Conservation (phyloP, 2,329 filamentous ascomycete genomes). For the Pseudogymnoascus destructans region DNA sequence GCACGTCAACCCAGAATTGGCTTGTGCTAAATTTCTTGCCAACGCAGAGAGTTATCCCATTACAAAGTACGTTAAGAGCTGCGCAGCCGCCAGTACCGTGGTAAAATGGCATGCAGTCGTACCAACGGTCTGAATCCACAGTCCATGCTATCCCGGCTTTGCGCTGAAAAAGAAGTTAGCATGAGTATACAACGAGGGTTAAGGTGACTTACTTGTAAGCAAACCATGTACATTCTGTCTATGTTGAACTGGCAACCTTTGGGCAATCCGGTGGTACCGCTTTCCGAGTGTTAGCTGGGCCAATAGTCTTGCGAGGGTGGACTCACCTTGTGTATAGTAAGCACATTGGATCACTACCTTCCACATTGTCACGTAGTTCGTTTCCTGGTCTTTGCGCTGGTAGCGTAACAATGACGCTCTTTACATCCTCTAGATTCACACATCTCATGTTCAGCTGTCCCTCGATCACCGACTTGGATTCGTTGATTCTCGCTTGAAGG, state of each 20-base stretch:
- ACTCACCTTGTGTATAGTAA: conserved; percentile 55
- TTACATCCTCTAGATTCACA: conserved; percentile 36
- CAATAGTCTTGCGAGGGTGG: not conserved
- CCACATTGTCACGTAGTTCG: conserved; percentile 38
- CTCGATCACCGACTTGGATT: conserved; percentile 39
- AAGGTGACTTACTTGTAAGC: conserved; percentile 18
- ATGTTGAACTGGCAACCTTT: conserved; percentile 55
- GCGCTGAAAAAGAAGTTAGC: conserved; percentile 12
- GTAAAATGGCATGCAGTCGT: conserved; percentile 65
- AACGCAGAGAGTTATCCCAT: conserved; percentile 44
- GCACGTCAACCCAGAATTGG: conserved; percentile 59
- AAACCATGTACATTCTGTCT: conserved; percentile 27
- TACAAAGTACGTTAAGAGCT: conserved; percentile 21
- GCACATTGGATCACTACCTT: conserved; percentile 41
- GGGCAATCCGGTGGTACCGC: conserved; percentile 62
- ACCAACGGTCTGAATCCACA: conserved; percentile 45
- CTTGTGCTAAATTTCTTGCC: conserved; percentile 55
- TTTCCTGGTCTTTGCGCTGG: conserved; percentile 41
- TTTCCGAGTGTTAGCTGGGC: conserved; percentile 20
- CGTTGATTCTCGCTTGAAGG: conserved; percentile 44
- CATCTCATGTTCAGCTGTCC: conserved; percentile 38
- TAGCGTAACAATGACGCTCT: conserved; percentile 34
- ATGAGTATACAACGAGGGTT: not conserved
- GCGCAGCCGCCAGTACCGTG: conserved; percentile 51
- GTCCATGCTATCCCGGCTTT: conserved; percentile 16